phyloP scores from a whole-genome alignment of 129 eudicot genomes.

The Helichrysum umbraculigerum region DNA sequence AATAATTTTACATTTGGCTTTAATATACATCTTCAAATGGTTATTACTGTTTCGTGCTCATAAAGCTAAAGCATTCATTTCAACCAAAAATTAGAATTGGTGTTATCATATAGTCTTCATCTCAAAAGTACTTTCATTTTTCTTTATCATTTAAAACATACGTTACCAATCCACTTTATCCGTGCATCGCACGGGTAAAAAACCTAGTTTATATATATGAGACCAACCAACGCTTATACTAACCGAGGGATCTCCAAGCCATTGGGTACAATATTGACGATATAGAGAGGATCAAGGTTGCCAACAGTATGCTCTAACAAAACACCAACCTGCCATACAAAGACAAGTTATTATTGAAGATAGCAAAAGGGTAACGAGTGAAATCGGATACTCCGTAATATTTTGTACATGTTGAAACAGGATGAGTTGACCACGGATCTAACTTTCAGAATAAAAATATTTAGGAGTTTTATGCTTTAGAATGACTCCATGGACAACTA shows the following conservation, averaged over 20 bases:
- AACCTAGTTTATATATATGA: conserved; percentile 10
- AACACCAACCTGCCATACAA: conserved; percentile 73
- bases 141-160: too few relatives aligned
- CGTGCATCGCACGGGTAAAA: too few relatives aligned
- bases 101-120: too few relatives aligned
- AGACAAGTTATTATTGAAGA: not conserved
- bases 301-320: conserved; percentile 98
- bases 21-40: too few relatives aligned
- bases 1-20: too few relatives aligned
- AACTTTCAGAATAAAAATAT: not conserved
- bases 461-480: conserved; percentile 2
- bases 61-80: too few relatives aligned
- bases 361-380: conserved; percentile 1
- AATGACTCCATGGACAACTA: not conserved
- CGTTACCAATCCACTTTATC: too few relatives aligned
- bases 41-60: too few relatives aligned
- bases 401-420: not conserved
- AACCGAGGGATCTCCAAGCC: conserved; percentile 98
- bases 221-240: conserved; percentile 31
- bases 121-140: too few relatives aligned
- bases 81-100: too few relatives aligned
- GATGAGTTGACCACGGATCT: not conserved
- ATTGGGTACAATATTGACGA: conserved; percentile 88
- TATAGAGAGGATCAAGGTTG: conserved; percentile 92
- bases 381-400: not conserved